Evolutionary conservation across 345 rosid genomes (phyloP).

Genomic region (Fremontodendron californicum): DNA sequence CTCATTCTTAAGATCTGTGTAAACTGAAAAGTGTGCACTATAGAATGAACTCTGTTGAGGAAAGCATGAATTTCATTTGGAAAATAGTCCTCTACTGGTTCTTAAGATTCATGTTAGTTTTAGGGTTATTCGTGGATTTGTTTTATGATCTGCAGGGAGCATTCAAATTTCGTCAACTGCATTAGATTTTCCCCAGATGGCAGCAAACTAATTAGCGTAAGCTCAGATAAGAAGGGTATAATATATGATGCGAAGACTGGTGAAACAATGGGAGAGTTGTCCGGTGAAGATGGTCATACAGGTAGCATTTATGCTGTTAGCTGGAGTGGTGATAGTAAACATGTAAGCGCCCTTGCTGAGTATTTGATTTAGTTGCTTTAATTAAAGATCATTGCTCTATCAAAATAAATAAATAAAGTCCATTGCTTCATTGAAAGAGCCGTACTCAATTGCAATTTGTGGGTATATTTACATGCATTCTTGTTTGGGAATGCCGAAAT

Average conservation of each 20-base stretch:
- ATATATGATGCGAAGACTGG: conserved; percentile 80
- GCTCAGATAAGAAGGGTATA: conserved; percentile 87
- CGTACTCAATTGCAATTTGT: neutral
- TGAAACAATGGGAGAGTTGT: conserved; percentile 67
- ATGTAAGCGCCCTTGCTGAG: conserved; percentile 34
- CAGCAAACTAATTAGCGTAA: conserved; percentile 73
- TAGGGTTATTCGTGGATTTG: conserved; percentile 5
- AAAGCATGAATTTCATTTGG: neutral
- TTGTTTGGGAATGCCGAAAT: neutral
- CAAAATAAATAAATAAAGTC: neutral
- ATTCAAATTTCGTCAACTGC: conserved; percentile 91
- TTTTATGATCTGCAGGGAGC: conserved; percentile 50
- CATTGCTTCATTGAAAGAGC: conserved; percentile 1
- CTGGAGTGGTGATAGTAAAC: conserved; percentile 94
- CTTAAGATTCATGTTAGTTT: neutral
- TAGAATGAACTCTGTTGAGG: neutral
- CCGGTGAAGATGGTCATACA: conserved; percentile 72
- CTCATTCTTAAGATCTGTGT: neutral
- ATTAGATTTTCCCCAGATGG: conserved; percentile 92
- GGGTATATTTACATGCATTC: neutral
- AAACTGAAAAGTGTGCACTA: neutral
- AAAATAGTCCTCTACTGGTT: neutral
- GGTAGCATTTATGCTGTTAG: conserved; percentile 90
- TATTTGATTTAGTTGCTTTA: neutral
- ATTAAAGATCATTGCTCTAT: neutral